Percentiles rank a stretch among this genome's conserved stretches.
Conservation (phyloP, 345 rosid species). For the Populus pruinosa region DNA sequence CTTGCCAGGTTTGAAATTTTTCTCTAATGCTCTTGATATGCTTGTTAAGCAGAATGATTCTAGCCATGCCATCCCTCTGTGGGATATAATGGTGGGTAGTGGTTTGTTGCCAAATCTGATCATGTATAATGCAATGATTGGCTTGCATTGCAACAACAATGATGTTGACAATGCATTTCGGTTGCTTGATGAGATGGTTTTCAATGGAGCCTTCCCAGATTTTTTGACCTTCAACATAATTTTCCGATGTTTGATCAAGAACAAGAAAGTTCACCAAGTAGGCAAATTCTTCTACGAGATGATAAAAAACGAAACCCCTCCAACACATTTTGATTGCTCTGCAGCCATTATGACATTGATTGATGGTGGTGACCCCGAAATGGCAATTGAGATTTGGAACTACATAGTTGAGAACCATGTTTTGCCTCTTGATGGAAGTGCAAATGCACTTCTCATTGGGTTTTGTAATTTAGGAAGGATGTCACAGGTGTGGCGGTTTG, state of each 20-base stretch:
- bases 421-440: constrained; percentile 39
- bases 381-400: constrained; percentile 57
- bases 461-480: constrained; percentile 44
- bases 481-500: constrained; percentile 40
- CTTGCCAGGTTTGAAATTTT: constrained; percentile 51
- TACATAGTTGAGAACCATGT: constrained; percentile 42
- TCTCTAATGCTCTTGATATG: constrained; percentile 42
- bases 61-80: constrained; percentile 22
- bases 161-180: constrained; percentile 36
- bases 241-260: constrained; percentile 45
- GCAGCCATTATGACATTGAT: constrained; percentile 43
- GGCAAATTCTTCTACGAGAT: constrained; percentile 50
- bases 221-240: constrained; percentile 45
- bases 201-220: constrained; percentile 52
- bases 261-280: constrained; percentile 38
- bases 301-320: constrained; percentile 52
- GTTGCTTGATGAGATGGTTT: constrained; percentile 52
- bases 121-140: constrained; percentile 46
- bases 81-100: constrained; percentile 43
- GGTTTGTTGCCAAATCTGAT: constrained; percentile 44
- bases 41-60: constrained; percentile 39
- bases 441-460: constrained; percentile 49
- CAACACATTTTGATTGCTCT: constrained; percentile 39
- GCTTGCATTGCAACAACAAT: constrained; percentile 43
- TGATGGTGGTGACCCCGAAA: constrained; percentile 48